phyloP scores from a whole-genome alignment of 768 basidiomycete species.

The Suillus variegatus region DNA sequence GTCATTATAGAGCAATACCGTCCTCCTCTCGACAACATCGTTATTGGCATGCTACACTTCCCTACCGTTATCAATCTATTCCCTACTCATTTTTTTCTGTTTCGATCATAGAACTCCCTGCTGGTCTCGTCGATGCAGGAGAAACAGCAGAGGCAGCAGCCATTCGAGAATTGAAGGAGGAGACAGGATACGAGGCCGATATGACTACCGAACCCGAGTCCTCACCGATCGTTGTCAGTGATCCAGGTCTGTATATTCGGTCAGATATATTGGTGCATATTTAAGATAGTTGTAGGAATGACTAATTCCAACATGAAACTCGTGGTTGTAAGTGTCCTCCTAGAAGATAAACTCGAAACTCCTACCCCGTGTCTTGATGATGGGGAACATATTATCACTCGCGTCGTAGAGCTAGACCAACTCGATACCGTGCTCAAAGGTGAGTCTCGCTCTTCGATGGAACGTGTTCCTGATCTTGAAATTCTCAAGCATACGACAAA shows the following conservation, averaged over 20 bases:
- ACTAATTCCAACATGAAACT: constrained; percentile 93
- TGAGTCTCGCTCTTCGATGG: constrained; percentile 32
- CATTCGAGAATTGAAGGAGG: constrained; percentile 87
- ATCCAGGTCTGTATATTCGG: constrained; percentile 57
- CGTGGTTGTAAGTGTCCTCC: constrained; percentile 65
- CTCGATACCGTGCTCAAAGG: constrained; percentile 68
- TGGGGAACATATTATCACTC: constrained; percentile 83
- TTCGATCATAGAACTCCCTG: constrained; percentile 50
- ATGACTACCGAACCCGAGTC: constrained; percentile 54
- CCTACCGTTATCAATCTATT: background rate
- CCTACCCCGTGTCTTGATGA: constrained; percentile 77
- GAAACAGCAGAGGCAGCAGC: constrained; percentile 84
- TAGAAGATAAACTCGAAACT: constrained; percentile 65
- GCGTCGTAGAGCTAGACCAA: constrained; percentile 67
- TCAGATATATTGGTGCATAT: background rate
- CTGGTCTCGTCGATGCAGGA: constrained; percentile 80
- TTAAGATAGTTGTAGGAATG: constrained; percentile 61
- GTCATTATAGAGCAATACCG: constrained; percentile 92
- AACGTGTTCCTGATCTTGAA: background rate
- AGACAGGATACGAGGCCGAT: constrained; percentile 83
- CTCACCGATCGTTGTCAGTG: constrained; percentile 61
- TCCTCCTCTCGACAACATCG: constrained; percentile 76
- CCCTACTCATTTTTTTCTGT: background rate
- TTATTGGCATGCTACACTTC: constrained; percentile 55
- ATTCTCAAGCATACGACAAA: constrained; percentile 52